A percentile compares a stretch with the other conserved stretches of the same genome.
Conservation (phyloP, 2,329 filamentous ascomycete genomes). For the Sporothrix mexicana region DNA sequence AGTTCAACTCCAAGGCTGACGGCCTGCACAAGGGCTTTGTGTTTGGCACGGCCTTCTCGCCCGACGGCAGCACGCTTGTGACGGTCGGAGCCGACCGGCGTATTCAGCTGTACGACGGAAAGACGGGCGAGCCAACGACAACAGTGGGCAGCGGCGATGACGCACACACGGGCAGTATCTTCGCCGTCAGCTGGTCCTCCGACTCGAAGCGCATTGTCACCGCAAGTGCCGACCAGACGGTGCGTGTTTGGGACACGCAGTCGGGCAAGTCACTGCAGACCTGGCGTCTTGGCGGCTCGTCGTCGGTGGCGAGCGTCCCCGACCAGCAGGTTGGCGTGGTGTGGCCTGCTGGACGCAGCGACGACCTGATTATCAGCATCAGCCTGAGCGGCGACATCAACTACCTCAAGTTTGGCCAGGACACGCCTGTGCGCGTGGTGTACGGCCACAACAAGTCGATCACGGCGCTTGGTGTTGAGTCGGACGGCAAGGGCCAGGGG, state of each 20-base stretch:
- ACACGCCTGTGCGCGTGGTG: slow-evolving; percentile 72
- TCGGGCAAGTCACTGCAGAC: slow-evolving; percentile 76
- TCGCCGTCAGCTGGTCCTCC: slow-evolving; percentile 85
- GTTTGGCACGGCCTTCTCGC: slow-evolving; percentile 85
- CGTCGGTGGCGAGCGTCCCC: slow-evolving; percentile 66
- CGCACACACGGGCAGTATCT: slow-evolving; percentile 87
- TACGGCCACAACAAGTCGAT: slow-evolving; percentile 92
- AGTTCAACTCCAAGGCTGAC: slow-evolving; percentile 84
- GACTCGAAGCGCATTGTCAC: slow-evolving; percentile 89
- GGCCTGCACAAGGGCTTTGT: slow-evolving; percentile 87
- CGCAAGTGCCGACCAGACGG: slow-evolving; percentile 90
- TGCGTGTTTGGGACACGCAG: slow-evolving; percentile 92
- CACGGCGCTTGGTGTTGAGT: slow-evolving; percentile 71
- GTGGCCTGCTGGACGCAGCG: slow-evolving; percentile 80
- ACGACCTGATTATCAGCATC: slow-evolving; percentile 88
- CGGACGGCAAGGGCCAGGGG: slow-evolving; percentile 63
- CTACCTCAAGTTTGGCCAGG: slow-evolving; percentile 77
- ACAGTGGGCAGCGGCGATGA: slow-evolving; percentile 68
- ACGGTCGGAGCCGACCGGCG: slow-evolving; percentile 91
- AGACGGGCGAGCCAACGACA: slow-evolving; percentile 82
- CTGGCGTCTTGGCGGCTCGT: slow-evolving; percentile 83
- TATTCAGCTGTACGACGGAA: slow-evolving; percentile 95
- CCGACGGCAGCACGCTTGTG: slow-evolving; percentile 80
- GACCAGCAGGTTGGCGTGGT: slow-evolving; percentile 96
- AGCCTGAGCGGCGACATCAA: slow-evolving; percentile 88